phyloP scores from a whole-genome alignment of 176 grass and related monocot genomes.

The Rhipidocladum racemiflorum region DNA sequence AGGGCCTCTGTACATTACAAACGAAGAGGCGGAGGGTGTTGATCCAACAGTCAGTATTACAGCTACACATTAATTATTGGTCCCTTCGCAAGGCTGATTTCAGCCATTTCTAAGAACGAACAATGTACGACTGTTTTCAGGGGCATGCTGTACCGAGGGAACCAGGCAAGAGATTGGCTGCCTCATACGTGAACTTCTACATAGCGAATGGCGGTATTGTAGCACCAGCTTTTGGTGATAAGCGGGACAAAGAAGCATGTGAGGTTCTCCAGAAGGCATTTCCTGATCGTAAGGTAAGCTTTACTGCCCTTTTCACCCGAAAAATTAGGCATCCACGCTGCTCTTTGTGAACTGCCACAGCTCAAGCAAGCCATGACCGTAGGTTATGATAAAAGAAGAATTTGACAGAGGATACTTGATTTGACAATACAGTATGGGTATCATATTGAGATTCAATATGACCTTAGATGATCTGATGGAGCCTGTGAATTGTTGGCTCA shows the following conservation, averaged over 20 bases:
- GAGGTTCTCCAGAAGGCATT: constrained; percentile 60
- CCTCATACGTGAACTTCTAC: constrained; percentile 94
- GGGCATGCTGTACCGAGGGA: constrained; percentile 58
- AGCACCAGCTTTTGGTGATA: constrained; percentile 69
- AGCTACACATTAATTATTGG: not conserved
- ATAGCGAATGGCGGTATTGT: constrained; percentile 68
- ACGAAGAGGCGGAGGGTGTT: constrained; percentile 74
- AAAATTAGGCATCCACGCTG: not conserved
- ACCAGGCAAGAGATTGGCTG: constrained; percentile 62
- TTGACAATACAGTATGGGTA: not conserved
- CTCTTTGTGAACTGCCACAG: not conserved
- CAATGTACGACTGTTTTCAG: constrained; percentile 33
- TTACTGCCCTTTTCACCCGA: not conserved
- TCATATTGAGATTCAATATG: not conserved
- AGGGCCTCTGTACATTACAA: constrained; percentile 76
- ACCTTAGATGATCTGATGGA: not conserved
- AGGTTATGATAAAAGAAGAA: not conserved
- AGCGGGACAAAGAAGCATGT: constrained; percentile 55
- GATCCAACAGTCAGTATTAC: constrained; percentile 33
- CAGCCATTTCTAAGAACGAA: not conserved
- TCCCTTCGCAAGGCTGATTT: not conserved
- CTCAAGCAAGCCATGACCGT: not conserved
- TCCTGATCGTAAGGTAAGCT: constrained; percentile 57
- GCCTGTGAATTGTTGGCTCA: not conserved
- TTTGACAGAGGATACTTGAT: not conserved